Percentiles rank a stretch among this genome's conserved stretches.
These are phyloP conservation scores for Colletotrichum aenigma DNA, from an alignment of 2,329 filamentous ascomycete species.

Conservation along the genomic window DNA sequence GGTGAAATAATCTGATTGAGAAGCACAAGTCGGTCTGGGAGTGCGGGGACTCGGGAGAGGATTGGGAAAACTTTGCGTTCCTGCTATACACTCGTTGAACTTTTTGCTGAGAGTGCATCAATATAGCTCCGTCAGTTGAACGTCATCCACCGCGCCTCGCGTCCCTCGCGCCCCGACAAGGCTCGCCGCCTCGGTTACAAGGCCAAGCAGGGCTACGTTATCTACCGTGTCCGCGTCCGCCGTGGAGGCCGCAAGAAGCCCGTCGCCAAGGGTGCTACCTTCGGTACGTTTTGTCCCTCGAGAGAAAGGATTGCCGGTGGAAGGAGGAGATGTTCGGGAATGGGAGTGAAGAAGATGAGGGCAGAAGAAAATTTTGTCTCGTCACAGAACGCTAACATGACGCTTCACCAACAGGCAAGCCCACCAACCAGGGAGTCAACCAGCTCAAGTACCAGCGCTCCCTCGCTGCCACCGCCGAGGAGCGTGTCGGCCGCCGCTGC, in stretches of 20 bases:
- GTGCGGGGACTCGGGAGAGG: not conserved
- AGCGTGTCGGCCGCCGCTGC: slow-evolving; percentile 99
- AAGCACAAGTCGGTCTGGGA: not conserved
- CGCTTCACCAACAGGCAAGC: slow-evolving; percentile 75
- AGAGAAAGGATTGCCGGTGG: not conserved
- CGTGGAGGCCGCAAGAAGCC: slow-evolving; percentile 99
- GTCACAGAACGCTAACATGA: slow-evolving; percentile 22
- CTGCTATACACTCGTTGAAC: slow-evolving; percentile 99
- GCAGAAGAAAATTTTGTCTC: not conserved
- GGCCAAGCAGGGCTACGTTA: slow-evolving; percentile 99
- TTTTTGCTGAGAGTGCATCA: slow-evolving; percentile 99
- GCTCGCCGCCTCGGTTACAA: slow-evolving; percentile 99
- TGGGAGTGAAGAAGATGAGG: not conserved
- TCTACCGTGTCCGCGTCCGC: slow-evolving; percentile 98
- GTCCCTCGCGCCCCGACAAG: slow-evolving; percentile 99
- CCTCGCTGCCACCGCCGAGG: slow-evolving; percentile 95
- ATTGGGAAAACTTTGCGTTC: slow-evolving; percentile 47
- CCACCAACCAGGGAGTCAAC: slow-evolving; percentile 99
- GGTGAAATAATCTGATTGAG: not conserved
- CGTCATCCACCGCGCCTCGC: slow-evolving; percentile 98
- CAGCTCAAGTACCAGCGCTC: slow-evolving; percentile 99
- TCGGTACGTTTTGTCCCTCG: slow-evolving; percentile 71
- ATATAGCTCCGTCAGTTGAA: slow-evolving; percentile 99
- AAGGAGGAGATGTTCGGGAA: not conserved
- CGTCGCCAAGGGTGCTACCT: slow-evolving; percentile 96